phyloP scores from a whole-genome alignment of 352 stramenopile species.

The Phytophthora fragariae region DNA sequence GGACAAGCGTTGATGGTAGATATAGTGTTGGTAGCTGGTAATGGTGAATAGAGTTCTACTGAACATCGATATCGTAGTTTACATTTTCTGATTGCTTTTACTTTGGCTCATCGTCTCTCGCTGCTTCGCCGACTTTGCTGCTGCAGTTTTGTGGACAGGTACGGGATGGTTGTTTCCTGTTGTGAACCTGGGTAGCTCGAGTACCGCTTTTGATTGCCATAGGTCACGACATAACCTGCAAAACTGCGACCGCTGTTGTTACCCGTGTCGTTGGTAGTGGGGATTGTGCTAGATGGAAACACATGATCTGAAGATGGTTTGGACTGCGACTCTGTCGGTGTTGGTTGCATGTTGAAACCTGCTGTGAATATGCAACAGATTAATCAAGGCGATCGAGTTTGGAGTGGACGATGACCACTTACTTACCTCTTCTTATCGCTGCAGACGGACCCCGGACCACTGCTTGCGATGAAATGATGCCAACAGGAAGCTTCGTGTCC shows the following conservation, averaged over 20 bases:
- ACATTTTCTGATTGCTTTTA: background rate
- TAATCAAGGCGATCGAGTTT: background rate
- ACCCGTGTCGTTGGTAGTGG: constrained; percentile 5
- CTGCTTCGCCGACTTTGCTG: constrained; percentile 25
- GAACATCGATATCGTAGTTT: constrained; percentile 13
- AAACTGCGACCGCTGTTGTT: constrained; percentile 24
- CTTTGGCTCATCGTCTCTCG: constrained; percentile 8
- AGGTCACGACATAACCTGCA: constrained; percentile 56
- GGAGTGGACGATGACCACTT: background rate
- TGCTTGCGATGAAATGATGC: constrained; percentile 57
- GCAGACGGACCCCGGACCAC: constrained; percentile 46
- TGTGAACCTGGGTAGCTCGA: constrained; percentile 35
- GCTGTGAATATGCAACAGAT: background rate
- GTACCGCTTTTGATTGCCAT: constrained; percentile 62
- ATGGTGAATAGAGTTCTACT: constrained; percentile 1
- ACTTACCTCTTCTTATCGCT: constrained; percentile 48
- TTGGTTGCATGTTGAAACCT: constrained; percentile 51
- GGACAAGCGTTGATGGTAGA: constrained; percentile 22
- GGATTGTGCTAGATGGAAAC: constrained; percentile 22
- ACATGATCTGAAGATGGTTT: constrained; percentile 5
- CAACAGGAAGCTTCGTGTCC: constrained; percentile 40
- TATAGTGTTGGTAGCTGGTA: background rate
- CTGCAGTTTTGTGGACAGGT: constrained; percentile 44
- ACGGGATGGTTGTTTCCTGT: constrained; percentile 47
- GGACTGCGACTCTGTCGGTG: constrained; percentile 39